A percentile compares a stretch with the other conserved stretches of the same genome.
These are phyloP conservation scores for Microbotryum silenes-acaulis DNA, from an alignment of 1,284 basidiomycete species.

Conservation along the genomic window DNA sequence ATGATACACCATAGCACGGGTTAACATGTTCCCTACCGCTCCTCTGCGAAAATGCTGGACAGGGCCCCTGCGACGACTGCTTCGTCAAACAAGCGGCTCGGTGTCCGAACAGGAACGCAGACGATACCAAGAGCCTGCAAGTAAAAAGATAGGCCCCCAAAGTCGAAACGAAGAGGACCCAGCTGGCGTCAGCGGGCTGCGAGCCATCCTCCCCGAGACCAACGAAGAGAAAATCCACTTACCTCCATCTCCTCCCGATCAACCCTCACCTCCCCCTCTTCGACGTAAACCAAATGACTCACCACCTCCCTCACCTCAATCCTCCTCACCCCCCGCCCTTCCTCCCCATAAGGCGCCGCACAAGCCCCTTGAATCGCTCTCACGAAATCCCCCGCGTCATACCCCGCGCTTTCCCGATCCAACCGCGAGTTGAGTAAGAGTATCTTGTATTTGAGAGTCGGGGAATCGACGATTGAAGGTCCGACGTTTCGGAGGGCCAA, in stretches of 20 bases:
- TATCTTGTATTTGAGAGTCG: slow-evolving; percentile 66
- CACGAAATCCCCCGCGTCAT: slow-evolving; percentile 65
- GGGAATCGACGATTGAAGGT: slow-evolving; percentile 62
- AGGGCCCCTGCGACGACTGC: slow-evolving; percentile 14
- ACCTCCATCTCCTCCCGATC: slow-evolving; percentile 58
- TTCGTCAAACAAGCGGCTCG: slow-evolving; percentile 13
- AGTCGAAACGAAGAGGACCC: neutral
- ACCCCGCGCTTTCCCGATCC: slow-evolving; percentile 83
- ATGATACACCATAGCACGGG: no score
- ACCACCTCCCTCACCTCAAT: slow-evolving; percentile 44
- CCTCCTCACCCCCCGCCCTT: neutral
- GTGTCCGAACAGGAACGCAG: slow-evolving; percentile 2
- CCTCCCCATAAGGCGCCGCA: neutral
- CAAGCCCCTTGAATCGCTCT: slow-evolving; percentile 14
- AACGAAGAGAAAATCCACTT: slow-evolving; percentile 37
- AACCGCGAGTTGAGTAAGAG: slow-evolving; percentile 78
- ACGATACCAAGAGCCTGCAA: slow-evolving; percentile 12
- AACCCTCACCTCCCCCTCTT: slow-evolving; percentile 55
- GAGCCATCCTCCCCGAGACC: no score
- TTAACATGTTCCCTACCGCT: no score
- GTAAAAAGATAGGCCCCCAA: neutral
- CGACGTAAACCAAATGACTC: slow-evolving; percentile 73
- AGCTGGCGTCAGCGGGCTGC: no score
- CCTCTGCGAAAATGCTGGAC: slow-evolving; percentile 5
- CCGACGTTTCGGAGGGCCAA: slow-evolving; percentile 77